Percentiles rank a stretch among this genome's conserved stretches.
Conservation (phyloP, 2,329 filamentous ascomycete species). For the Chaetomium olivaceum region DNA sequence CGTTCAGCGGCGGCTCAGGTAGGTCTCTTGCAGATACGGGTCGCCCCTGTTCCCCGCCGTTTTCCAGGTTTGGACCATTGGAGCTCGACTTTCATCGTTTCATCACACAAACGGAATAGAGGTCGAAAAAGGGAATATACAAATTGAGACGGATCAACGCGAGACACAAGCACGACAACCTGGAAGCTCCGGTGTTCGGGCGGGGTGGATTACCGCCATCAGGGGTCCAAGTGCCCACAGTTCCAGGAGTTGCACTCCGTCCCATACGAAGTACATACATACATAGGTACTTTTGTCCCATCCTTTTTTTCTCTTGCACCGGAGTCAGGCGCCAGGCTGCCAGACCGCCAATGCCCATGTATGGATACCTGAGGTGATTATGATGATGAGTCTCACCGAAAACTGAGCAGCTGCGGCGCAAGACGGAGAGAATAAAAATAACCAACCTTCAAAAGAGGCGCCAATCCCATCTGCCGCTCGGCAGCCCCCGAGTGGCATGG, state of each 20-base stretch:
- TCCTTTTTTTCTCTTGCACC: neutral
- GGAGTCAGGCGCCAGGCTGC: neutral
- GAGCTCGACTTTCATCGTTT: neutral
- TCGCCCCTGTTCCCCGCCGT: neutral
- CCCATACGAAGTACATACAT: neutral
- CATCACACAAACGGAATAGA: neutral
- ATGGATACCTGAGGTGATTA: neutral
- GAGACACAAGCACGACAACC: neutral
- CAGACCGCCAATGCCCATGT: neutral
- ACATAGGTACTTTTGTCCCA: too few species aligned
- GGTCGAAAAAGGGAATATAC: neutral
- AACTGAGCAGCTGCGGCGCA: neutral
- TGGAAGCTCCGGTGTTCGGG: neutral
- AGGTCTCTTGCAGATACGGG: conserved; percentile 5
- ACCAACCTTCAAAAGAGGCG: neutral
- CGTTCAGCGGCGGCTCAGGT: neutral
- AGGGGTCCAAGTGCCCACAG: conserved; percentile 4
- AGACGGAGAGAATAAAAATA: neutral
- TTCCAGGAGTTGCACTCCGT: too few species aligned
- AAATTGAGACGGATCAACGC: neutral
- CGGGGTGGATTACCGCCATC: neutral
- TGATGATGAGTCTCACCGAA: conserved; percentile 5
- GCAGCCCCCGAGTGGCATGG: neutral
- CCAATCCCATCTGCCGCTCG: conserved; percentile 3
- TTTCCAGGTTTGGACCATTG: neutral